Percentiles rank a stretch among this genome's conserved stretches.
These are phyloP conservation scores for Salix brachista DNA, from an alignment of 345 rosid genomes.

Conservation along the genomic window DNA sequence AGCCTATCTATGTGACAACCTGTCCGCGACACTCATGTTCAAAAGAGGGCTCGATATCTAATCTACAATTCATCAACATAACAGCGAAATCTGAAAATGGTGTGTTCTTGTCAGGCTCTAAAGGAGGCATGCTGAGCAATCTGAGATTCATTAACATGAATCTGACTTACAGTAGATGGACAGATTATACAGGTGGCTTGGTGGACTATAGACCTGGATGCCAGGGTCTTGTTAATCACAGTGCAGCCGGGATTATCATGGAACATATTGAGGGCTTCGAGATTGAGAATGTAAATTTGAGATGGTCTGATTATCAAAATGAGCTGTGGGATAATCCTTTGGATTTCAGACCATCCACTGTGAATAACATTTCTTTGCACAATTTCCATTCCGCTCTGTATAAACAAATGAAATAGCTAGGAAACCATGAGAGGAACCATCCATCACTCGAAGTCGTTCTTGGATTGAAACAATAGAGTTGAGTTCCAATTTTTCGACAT, in stretches of 20 bases:
- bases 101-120: conserved; percentile 71
- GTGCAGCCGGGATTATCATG: conserved; percentile 80
- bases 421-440: neutral
- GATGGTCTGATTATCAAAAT: conserved; percentile 45
- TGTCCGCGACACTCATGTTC: conserved; percentile 52
- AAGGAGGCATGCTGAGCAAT: conserved; percentile 53
- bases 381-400: conserved; percentile 60
- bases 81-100: conserved; percentile 74
- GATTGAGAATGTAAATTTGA: conserved; percentile 66
- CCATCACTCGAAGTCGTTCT: neutral
- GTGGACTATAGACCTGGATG: conserved; percentile 92
- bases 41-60: conserved; percentile 58
- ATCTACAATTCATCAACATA: conserved; percentile 62
- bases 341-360: conserved; percentile 79
- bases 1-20: conserved; percentile 84
- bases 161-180: conserved; percentile 64
- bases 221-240: conserved; percentile 68
- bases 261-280: conserved; percentile 76
- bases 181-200: conserved; percentile 54
- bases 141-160: conserved; percentile 66
- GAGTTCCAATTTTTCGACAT: neutral
- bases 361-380: conserved; percentile 54
- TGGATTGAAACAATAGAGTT: neutral
- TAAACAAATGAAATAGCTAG: conserved; percentile 5
- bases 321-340: conserved; percentile 66